Evolutionary conservation across 441 rosid species (phyloP).

Genomic region (Isatis lusitanica): DNA sequence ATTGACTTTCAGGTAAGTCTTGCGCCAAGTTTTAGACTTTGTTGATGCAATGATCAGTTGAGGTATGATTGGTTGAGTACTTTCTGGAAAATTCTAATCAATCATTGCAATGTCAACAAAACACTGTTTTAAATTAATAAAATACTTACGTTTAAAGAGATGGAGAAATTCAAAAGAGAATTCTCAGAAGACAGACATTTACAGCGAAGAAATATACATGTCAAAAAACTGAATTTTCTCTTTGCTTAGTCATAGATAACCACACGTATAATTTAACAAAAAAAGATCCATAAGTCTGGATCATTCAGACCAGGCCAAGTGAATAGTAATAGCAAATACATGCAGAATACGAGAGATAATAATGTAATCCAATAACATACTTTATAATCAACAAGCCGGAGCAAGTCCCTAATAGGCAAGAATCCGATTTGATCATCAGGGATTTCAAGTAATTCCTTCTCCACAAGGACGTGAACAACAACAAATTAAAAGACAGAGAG

Average conservation of each 20-base stretch:
- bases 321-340: neutral
- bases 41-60: slow-evolving; percentile 20
- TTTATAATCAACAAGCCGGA: slow-evolving; percentile 58
- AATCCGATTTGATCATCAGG: slow-evolving; percentile 44
- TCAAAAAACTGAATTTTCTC: neutral
- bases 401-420: slow-evolving; percentile 62
- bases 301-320: neutral
- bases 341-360: neutral
- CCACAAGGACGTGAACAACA: too few relatives aligned
- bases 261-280: neutral
- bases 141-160: neutral
- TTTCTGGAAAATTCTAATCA: slow-evolving; percentile 10
- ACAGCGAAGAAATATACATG: neutral
- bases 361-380: slow-evolving; percentile 15
- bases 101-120: slow-evolving; percentile 24
- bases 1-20: slow-evolving; percentile 22
- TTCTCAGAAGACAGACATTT: neutral
- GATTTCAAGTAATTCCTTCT: too few relatives aligned
- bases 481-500: too few relatives aligned
- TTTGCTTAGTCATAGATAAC: neutral
- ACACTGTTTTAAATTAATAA: neutral
- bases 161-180: neutral
- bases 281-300: neutral
- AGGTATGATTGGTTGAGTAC: slow-evolving; percentile 28
- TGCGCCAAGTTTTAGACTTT: neutral